Percentiles rank a stretch among this genome's conserved stretches.
phyloP scores from a whole-genome alignment of 2,329 filamentous ascomycete species.

The Colletotrichum truncatum region DNA sequence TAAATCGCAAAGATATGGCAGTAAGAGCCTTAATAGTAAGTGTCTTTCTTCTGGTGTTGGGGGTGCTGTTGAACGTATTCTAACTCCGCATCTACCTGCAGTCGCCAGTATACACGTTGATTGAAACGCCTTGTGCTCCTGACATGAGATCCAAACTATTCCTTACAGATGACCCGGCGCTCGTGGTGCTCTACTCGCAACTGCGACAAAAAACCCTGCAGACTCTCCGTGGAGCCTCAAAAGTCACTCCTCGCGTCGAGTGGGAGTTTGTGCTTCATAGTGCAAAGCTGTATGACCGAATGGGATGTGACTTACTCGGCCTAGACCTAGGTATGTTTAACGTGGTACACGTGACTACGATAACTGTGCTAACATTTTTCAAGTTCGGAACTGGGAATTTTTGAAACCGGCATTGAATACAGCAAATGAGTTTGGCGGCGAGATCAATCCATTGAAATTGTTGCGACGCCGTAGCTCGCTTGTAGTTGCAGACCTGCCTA shows the following conservation, averaged over 20 bases:
- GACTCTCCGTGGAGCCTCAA: conserved; percentile 85
- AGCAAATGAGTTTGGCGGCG: conserved; percentile 51
- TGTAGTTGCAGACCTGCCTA: conserved; percentile 79
- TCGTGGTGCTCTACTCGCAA: conserved; percentile 88
- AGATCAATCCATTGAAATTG: conserved; percentile 72
- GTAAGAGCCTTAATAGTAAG: conserved; percentile 83
- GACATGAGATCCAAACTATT: conserved; percentile 81
- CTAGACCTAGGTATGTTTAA: conserved; percentile 77
- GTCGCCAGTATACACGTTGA: conserved; percentile 80
- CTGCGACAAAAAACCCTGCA: conserved; percentile 84
- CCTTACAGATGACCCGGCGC: conserved; percentile 88
- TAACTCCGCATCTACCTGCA: conserved; percentile 43
- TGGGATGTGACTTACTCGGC: conserved; percentile 92
- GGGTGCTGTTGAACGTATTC: not conserved
- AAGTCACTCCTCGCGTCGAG: conserved; percentile 80
- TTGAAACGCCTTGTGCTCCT: conserved; percentile 74
- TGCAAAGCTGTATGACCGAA: conserved; percentile 83
- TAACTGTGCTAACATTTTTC: conserved; percentile 27
- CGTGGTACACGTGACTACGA: not conserved
- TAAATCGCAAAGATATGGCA: conserved; percentile 82
- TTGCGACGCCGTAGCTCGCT: conserved; percentile 78
- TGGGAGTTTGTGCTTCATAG: conserved; percentile 92
- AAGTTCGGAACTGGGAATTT: conserved; percentile 85
- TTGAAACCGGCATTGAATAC: conserved; percentile 54
- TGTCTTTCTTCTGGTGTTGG: conserved; percentile 15